Conservation (phyloP, 2,329 filamentous ascomycete species). For the Rutstroemia sp. region DNA sequence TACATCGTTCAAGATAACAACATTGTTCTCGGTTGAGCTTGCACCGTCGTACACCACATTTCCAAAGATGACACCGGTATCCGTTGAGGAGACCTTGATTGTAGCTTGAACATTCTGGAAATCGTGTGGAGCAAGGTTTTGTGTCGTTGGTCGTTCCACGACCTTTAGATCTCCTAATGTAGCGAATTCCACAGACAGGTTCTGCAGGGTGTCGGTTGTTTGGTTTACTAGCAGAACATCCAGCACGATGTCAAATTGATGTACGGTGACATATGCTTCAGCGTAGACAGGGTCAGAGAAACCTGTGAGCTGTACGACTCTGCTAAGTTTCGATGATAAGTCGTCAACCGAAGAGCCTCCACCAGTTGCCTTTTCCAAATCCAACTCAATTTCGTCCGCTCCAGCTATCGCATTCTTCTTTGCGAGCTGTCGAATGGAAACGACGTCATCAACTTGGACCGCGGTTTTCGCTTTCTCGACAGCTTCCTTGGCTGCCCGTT, state of each 20-base stretch:
- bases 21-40: slow-evolving; percentile 85
- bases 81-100: slow-evolving; percentile 96
- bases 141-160: slow-evolving; percentile 90
- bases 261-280: slow-evolving; percentile 98
- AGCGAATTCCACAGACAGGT: slow-evolving; percentile 96
- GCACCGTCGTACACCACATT: slow-evolving; percentile 97
- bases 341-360: slow-evolving; percentile 81
- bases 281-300: slow-evolving; percentile 98
- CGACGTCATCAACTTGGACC: slow-evolving; percentile 90
- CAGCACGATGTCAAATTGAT: slow-evolving; percentile 96
- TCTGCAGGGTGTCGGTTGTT: slow-evolving; percentile 92
- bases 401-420: slow-evolving; percentile 84
- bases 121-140: slow-evolving; percentile 90
- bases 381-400: slow-evolving; percentile 76
- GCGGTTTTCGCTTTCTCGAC: slow-evolving; percentile 88
- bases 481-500: slow-evolving; percentile 90
- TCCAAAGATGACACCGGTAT: slow-evolving; percentile 97
- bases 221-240: slow-evolving; percentile 97
- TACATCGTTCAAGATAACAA: slow-evolving; percentile 95
- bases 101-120: slow-evolving; percentile 98
- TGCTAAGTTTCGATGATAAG: slow-evolving; percentile 85
- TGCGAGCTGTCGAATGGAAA: slow-evolving; percentile 84
- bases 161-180: slow-evolving; percentile 97
- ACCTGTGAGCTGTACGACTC: slow-evolving; percentile 93
- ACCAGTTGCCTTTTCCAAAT: slow-evolving; percentile 89